Conservation (phyloP, 495 filamentous ascomycete genomes). For the Delitschia confertaspora region DNA sequence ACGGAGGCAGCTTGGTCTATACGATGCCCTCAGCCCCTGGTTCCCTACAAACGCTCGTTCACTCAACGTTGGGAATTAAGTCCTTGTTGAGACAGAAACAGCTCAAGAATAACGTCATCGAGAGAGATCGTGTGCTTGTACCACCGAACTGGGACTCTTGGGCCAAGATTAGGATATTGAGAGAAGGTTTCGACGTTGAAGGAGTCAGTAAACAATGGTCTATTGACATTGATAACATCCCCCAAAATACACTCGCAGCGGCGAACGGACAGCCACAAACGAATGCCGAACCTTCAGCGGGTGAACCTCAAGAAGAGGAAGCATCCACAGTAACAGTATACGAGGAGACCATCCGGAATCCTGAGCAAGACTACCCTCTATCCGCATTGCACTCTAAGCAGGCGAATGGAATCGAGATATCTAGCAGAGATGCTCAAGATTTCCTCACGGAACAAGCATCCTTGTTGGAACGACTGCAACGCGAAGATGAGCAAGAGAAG, state of each 20-base stretch:
- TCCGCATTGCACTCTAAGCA: slow-evolving; percentile 42
- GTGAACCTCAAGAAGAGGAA: slow-evolving; percentile 1
- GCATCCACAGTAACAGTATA: slow-evolving; percentile 56
- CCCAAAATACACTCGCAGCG: slow-evolving; percentile 16
- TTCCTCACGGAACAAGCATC: slow-evolving; percentile 70
- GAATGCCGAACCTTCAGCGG: neutral
- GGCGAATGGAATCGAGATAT: slow-evolving; percentile 52
- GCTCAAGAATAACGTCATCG: slow-evolving; percentile 90
- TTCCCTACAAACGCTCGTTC: slow-evolving; percentile 70
- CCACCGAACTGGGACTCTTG: slow-evolving; percentile 98
- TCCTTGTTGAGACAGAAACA: slow-evolving; percentile 75
- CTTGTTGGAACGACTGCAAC: slow-evolving; percentile 49
- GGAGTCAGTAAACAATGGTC: slow-evolving; percentile 74
- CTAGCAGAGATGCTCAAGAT: slow-evolving; percentile 64
- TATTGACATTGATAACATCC: slow-evolving; percentile 62
- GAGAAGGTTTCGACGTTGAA: slow-evolving; percentile 94
- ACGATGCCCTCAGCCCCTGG: slow-evolving; percentile 72
- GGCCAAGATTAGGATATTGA: slow-evolving; percentile 89
- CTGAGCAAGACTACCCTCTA: slow-evolving; percentile 50
- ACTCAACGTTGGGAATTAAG: slow-evolving; percentile 81
- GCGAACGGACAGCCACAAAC: slow-evolving; percentile 7
- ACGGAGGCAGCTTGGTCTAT: slow-evolving; percentile 86
- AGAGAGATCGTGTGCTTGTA: slow-evolving; percentile 87
- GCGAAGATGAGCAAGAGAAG: slow-evolving; percentile 52
- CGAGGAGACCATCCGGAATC: slow-evolving; percentile 69